These are phyloP conservation scores for Coniosporium tulheliwenetii DNA, from an alignment of 2,329 filamentous ascomycete species.

Conservation along the genomic window DNA sequence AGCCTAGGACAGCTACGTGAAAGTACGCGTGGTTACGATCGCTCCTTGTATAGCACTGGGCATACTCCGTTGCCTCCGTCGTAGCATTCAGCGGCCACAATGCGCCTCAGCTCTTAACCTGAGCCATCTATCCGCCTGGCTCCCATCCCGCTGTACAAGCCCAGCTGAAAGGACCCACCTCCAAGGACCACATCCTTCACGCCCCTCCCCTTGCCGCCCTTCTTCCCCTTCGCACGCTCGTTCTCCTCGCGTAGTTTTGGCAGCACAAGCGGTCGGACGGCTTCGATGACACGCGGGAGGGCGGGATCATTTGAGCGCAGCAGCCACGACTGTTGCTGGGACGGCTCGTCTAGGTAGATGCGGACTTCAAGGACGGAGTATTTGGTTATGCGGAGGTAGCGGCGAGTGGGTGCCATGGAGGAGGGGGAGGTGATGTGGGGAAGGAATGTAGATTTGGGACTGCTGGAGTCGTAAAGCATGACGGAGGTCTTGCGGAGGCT, in stretches of 20 bases:
- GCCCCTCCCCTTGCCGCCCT: conserved; percentile 57
- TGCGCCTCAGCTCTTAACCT: conserved; percentile 3
- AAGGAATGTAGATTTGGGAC: too few species aligned
- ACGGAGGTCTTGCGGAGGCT: too few species aligned
- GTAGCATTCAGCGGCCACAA: not conserved
- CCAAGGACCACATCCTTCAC: conserved; percentile 78
- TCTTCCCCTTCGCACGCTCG: conserved; percentile 42
- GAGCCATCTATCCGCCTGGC: not conserved
- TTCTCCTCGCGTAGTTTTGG: conserved; percentile 85
- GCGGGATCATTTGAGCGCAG: conserved; percentile 61
- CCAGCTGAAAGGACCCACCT: conserved; percentile 36
- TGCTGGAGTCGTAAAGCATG: too few species aligned
- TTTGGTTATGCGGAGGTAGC: conserved; percentile 83
- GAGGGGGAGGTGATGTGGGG: not conserved
- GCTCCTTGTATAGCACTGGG: too few species aligned
- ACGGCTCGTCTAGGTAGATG: conserved; percentile 87
- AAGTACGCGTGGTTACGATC: not conserved
- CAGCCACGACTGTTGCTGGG: conserved; percentile 69
- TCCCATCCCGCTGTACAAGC: conserved; percentile 4
- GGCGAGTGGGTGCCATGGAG: conserved; percentile 69
- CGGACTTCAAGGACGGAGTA: conserved; percentile 92
- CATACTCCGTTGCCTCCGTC: not conserved
- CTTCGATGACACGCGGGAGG: conserved; percentile 69
- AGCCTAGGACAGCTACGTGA: not conserved
- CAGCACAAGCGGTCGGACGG: conserved; percentile 69